Percentiles rank a stretch among this genome's conserved stretches.
Conservation (phyloP, 371 early-diverging fungal species). For the Blakeslea trispora region DNA sequence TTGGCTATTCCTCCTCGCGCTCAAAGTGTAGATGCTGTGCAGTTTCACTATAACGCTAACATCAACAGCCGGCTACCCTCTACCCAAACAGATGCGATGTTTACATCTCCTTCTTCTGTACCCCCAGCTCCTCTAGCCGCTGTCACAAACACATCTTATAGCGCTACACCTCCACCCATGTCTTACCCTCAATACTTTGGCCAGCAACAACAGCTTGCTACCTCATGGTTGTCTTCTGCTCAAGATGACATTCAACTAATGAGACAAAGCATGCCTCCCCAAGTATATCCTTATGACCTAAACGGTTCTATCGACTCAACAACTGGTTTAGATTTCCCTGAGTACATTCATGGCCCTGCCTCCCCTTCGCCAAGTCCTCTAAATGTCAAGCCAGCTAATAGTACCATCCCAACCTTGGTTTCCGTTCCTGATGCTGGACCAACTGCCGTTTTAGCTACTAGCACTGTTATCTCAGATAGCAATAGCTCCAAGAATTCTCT, state of each 20-base stretch:
- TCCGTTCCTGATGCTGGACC: slow-evolving; percentile 53
- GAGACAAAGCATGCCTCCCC: slow-evolving; percentile 39
- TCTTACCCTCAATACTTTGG: slow-evolving; percentile 11
- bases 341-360: slow-evolving; percentile 30
- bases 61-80: slow-evolving; percentile 8
- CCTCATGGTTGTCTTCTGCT: slow-evolving; percentile 7
- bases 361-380: slow-evolving; percentile 32
- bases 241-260: slow-evolving; percentile 16
- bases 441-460: slow-evolving; percentile 39
- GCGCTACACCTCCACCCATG: slow-evolving; percentile 27
- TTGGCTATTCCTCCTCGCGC: slow-evolving; percentile 22
- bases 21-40: slow-evolving; percentile 42
- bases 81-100: slow-evolving; percentile 3
- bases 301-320: not conserved
- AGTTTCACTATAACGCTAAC: slow-evolving; percentile 8
- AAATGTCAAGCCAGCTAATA: slow-evolving; percentile 3
- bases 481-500: not conserved
- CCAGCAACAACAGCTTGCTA: not conserved
- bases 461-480: not conserved
- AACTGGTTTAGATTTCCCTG: slow-evolving; percentile 28
- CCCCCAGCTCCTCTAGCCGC: slow-evolving; percentile 14
- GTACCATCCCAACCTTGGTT: slow-evolving; percentile 32
- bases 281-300: slow-evolving; percentile 24
- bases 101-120: slow-evolving; percentile 17
- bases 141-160: not conserved